Conservation (phyloP, 805 yeast species). For the Candida lessepsii region DNA sequence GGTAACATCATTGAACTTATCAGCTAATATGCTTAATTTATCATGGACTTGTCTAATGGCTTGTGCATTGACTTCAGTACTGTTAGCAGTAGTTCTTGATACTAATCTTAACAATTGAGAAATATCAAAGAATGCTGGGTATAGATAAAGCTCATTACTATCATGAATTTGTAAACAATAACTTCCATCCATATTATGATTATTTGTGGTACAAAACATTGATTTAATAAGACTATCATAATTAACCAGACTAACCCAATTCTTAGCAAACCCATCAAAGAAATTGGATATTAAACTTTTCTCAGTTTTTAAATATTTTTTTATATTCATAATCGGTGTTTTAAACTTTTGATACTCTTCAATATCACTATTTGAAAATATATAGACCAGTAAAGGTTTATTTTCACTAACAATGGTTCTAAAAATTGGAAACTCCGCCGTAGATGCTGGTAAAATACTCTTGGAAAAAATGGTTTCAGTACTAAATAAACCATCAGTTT, state of each 20-base stretch:
- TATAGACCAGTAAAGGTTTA: slow-evolving; percentile 39
- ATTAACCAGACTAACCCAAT: slow-evolving; percentile 36
- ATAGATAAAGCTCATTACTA: slow-evolving; percentile 24
- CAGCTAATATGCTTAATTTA: slow-evolving; percentile 14
- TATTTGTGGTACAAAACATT: slow-evolving; percentile 41
- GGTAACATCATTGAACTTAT: slow-evolving; percentile 18
- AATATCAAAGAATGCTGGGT: slow-evolving; percentile 19
- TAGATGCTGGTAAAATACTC: slow-evolving; percentile 13
- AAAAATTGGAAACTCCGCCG: slow-evolving; percentile 25
- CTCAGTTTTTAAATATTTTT: slow-evolving; percentile 18
- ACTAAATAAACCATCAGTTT: slow-evolving; percentile 2
- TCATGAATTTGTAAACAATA: slow-evolving; percentile 41
- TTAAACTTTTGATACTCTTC: slow-evolving; percentile 9
- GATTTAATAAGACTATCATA: slow-evolving; percentile 39
- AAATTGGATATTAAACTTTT: slow-evolving; percentile 25
- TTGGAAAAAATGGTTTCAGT: slow-evolving; percentile 14
- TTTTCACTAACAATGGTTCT: slow-evolving; percentile 20
- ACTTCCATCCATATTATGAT: slow-evolving; percentile 20
- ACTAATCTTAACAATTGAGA: neutral
- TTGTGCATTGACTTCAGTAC: slow-evolving; percentile 17
- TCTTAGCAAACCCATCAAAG: slow-evolving; percentile 42
- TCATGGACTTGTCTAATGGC: slow-evolving; percentile 23
- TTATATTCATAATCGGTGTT: slow-evolving; percentile 22
- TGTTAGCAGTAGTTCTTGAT: neutral
- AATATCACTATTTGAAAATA: slow-evolving; percentile 18